Evolutionary conservation across 139 green algal species (phyloP).

Genomic region (Micractinium sp.): DNA sequence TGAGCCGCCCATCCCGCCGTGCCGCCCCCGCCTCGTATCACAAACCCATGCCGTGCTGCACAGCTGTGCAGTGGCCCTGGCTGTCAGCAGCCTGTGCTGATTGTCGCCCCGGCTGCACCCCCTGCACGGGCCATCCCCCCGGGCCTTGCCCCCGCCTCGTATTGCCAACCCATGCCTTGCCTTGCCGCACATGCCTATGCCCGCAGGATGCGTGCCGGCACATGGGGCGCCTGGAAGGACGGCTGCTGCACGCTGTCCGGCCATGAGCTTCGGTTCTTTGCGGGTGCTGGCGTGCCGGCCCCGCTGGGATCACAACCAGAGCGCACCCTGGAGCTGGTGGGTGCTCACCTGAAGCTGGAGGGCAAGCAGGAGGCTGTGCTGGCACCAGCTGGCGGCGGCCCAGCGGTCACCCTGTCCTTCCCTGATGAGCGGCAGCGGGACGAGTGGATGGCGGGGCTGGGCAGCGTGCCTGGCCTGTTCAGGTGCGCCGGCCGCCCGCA

Average conservation of each 20-base stretch:
- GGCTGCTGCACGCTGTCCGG: neutral
- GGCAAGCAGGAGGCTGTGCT: neutral
- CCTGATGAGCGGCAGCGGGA: constrained; percentile 10
- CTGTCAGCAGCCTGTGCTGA: too few relatives aligned
- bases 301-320: neutral
- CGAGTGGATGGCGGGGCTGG: constrained; percentile 43
- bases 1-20: too few relatives aligned
- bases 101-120: too few relatives aligned
- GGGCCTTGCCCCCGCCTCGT: neutral
- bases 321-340: constrained; percentile 36
- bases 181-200: too few relatives aligned
- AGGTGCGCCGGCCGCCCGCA: neutral
- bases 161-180: too few relatives aligned
- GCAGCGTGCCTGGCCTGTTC: constrained; percentile 39
- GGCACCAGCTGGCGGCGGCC: neutral
- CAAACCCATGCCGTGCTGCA: neutral
- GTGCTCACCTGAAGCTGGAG: constrained; percentile 28
- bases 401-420: neutral
- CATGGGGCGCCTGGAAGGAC: constrained; percentile 4
- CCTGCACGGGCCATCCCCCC: too few relatives aligned
- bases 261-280: constrained; percentile 2
- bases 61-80: too few relatives aligned
- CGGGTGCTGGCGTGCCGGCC: neutral
- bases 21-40: too few relatives aligned
- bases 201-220: constrained; percentile 23